phyloP scores from a whole-genome alignment of 2,329 filamentous ascomycete species.

The Colletotrichum tamarilloi region DNA sequence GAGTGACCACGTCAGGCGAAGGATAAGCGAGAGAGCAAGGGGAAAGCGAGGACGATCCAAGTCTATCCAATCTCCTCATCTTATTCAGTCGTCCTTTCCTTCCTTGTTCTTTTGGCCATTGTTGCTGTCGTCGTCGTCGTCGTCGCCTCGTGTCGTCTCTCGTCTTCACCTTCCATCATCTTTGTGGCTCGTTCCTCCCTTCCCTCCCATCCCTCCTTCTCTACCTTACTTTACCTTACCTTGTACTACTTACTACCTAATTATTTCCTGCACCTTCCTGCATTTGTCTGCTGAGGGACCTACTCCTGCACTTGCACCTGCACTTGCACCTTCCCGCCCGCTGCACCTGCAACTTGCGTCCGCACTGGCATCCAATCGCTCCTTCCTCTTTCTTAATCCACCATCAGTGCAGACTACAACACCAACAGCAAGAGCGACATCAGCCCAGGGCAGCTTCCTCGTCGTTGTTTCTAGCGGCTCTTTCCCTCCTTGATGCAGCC shows the following conservation, averaged over 20 bases:
- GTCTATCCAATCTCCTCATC: conserved; percentile 9
- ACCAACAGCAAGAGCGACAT: neutral
- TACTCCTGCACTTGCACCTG: conserved; percentile 17
- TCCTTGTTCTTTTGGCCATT: neutral
- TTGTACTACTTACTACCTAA: too few species aligned
- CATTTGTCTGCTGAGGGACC: neutral
- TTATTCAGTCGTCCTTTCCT: neutral
- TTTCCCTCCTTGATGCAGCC: neutral
- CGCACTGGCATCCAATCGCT: neutral
- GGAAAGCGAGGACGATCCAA: conserved; percentile 1
- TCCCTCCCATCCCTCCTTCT: neutral
- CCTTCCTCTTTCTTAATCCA: conserved; percentile 5
- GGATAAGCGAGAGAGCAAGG: conserved; percentile 12
- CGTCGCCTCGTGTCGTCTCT: neutral
- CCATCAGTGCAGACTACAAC: neutral
- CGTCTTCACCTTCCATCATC: neutral
- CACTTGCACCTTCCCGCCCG: conserved; percentile 3
- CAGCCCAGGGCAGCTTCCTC: neutral
- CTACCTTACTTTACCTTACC: neutral
- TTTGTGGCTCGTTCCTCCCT: neutral
- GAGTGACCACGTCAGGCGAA: conserved; percentile 7
- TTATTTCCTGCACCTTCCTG: neutral
- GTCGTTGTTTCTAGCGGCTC: conserved; percentile 1
- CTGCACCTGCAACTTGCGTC: neutral
- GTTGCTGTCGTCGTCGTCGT: neutral